Base-by-base conservation (phyloP, 2,329 filamentous ascomycete species). In the Lachnellula cervina region DNA sequence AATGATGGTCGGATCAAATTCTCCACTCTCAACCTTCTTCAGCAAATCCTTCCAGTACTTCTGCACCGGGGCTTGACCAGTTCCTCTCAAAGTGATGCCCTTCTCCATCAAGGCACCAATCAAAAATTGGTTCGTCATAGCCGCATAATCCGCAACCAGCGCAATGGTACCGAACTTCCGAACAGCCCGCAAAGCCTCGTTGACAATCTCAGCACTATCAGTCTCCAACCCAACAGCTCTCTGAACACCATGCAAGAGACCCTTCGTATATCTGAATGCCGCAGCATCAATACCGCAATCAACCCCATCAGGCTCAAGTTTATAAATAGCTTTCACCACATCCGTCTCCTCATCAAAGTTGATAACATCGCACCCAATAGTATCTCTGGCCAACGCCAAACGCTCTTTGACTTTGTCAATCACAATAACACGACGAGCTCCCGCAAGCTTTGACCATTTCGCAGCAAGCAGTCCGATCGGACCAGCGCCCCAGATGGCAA, bases 31-130 rank as follows among this genome's bases (percentile, higher is more conserved):
- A 59, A 95, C 87, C 70, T 76, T 74, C 59, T 80, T 73, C 47
- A 93, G 76, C 21, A 95, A 76, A 2, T 88, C 80, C 28, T 90
- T 77, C 90, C 89, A 95, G 75, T 95, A 94, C 65, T 86, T 81
- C 65, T 93, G 82, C 0, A 86, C 82, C 2, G 83, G 83, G 2
- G 82, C 82, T 68, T 86, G 83, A 4, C 83, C 82, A 62, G 85
- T 85, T 43, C 83, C 82, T 61, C 84, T 84, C 44, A 86, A 73
- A 14, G 81, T 79, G 60, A 86, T 80, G 23, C 83, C 83, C 23
- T 81, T 80, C 69, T 86, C 81, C 83, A 86, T 86, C 37, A 86
- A 64, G 1, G 81, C 78, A 28, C 83, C 82, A 62, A 86, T 84
- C 69, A 84, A 83, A 74, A 86, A 84, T 66, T 84, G 81, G 69